Evolutionary conservation across 2,329 filamentous ascomycete species (phyloP).

Genomic region (Epicoccum sorghinum): DNA sequence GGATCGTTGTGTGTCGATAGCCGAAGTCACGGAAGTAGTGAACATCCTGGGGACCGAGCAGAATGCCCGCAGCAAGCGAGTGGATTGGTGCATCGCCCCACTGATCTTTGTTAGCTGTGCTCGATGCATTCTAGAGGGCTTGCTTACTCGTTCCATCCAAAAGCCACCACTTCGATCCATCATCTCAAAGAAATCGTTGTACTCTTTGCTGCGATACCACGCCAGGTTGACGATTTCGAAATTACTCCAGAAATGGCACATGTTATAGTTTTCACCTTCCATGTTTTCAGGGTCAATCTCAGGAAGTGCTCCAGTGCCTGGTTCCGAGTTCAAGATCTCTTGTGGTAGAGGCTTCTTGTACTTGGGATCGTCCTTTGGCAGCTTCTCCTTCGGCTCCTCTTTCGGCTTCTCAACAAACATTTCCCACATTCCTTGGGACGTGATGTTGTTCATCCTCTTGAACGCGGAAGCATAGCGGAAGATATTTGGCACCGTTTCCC

Average conservation of each 20-base stretch:
- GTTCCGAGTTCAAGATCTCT: slow-evolving; percentile 78
- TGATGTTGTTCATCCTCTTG: slow-evolving; percentile 88
- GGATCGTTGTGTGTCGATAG: slow-evolving; percentile 97
- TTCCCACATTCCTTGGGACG: slow-evolving; percentile 93
- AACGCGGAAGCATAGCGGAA: slow-evolving; percentile 99
- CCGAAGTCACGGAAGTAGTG: slow-evolving; percentile 99
- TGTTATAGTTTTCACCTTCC: slow-evolving; percentile 98
- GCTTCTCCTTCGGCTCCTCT: slow-evolving; percentile 60
- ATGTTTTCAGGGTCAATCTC: slow-evolving; percentile 90
- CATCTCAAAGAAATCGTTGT: slow-evolving; percentile 98
- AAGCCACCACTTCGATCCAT: slow-evolving; percentile 98
- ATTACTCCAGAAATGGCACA: slow-evolving; percentile 99
- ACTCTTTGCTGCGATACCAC: slow-evolving; percentile 97
- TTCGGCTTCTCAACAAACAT: slow-evolving; percentile 90
- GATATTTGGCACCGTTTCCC: slow-evolving; percentile 97
- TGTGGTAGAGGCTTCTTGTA: slow-evolving; percentile 75
- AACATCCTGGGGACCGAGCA: slow-evolving; percentile 81
- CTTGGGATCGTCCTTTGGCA: slow-evolving; percentile 67
- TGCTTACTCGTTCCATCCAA: slow-evolving; percentile 93
- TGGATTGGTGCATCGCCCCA: slow-evolving; percentile 99
- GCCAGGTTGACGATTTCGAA: slow-evolving; percentile 95
- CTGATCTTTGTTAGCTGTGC: slow-evolving; percentile 58
- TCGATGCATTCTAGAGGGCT: background rate
- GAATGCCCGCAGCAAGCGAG: slow-evolving; percentile 89
- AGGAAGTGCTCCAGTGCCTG: slow-evolving; percentile 71